Base-by-base conservation (phyloP, 495 filamentous ascomycete genomes). In the Pseudoneurospora amorphoporcata region DNA sequence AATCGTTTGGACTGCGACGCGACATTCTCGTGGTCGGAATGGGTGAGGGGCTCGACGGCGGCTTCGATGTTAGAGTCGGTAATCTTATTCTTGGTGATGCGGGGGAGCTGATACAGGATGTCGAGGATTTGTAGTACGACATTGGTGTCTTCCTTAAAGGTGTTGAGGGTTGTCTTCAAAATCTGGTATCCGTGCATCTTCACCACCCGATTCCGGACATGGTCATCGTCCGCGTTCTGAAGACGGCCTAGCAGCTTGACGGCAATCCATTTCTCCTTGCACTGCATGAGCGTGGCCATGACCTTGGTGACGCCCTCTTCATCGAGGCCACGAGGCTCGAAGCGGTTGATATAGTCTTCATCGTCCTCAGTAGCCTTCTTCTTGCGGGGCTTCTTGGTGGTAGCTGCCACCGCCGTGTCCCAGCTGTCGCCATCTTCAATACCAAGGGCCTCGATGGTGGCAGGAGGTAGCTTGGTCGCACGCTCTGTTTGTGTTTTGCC, bases 191-290 rank as follows among this genome's bases (percentile, higher is more conserved):
- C 96, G 84, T 98, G 95, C 92, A 98, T 95, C 78, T 93, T 91
- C 71, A 98, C 90, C 40, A 98, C 93, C 17, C 92, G 90, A 81
- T 96, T 93, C 68, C 90, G 89, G 47, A 97, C 93, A 70, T 90
- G 88, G 76, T 98, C 94, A 73, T 97, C 94, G 68, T 95, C 90
- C 80, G 91, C 92, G n/a, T 87, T 88, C 79, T 97, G 93, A 71
- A 99, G 92, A 53, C 95, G 94, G 43, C 88, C 87, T 17, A 99
- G 89, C 70, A 99, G 84, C 83, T 98, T 98, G 83, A 97, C 94
- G 12, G 92, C 92, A 80, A 99, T 98, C 96, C 96, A 99, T 77
- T 98, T 98, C 86, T 99, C 95, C 82, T 95, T 95, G 85, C 94
- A 98, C 81, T 98, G 95, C 88, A 97, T 92, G 73, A 99, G 90